phyloP scores from a whole-genome alignment of 768 basidiomycete genomes.

The Mycena olivaceomarginata region DNA sequence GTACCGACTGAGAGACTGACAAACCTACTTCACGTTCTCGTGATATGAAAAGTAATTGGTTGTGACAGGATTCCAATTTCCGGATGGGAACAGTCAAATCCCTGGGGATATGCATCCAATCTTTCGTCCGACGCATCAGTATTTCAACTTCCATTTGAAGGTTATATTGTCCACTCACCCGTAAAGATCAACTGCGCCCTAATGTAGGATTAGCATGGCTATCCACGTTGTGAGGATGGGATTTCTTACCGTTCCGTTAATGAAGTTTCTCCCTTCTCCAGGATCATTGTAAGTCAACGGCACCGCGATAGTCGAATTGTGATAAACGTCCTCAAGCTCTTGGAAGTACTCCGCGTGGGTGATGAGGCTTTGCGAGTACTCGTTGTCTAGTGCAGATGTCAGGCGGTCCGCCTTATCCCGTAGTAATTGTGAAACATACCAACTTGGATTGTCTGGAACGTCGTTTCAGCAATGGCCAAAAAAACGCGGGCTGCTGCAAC shows the following conservation, averaged over 20 bases:
- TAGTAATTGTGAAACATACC: slow-evolving; percentile 55
- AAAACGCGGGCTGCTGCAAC: slow-evolving; percentile 36
- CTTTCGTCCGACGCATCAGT: slow-evolving; percentile 48
- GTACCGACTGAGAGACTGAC: background rate
- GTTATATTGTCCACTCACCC: slow-evolving; percentile 63
- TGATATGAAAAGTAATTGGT: slow-evolving; percentile 83
- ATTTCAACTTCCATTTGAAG: background rate
- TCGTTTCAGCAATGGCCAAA: background rate
- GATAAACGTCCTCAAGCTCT: slow-evolving; percentile 75
- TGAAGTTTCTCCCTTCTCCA: slow-evolving; percentile 73
- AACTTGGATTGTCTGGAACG: slow-evolving; percentile 70
- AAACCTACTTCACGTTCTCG: slow-evolving; percentile 54
- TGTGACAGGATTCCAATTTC: slow-evolving; percentile 78
- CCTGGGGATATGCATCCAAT: slow-evolving; percentile 85
- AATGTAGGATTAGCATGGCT: slow-evolving; percentile 6
- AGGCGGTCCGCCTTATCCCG: background rate
- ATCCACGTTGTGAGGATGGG: background rate
- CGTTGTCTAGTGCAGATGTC: slow-evolving; percentile 74
- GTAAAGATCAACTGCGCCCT: slow-evolving; percentile 87
- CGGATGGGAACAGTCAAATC: slow-evolving; percentile 89
- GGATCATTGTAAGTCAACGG: slow-evolving; percentile 88
- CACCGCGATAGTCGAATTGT: slow-evolving; percentile 74
- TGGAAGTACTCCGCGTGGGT: slow-evolving; percentile 75
- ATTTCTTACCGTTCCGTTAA: slow-evolving; percentile 76
- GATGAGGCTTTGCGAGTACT: slow-evolving; percentile 74